A percentile compares a stretch with the other conserved stretches of the same genome.
phyloP scores from a whole-genome alignment of 495 filamentous ascomycete species.

The Penicillium simplicissimum region DNA sequence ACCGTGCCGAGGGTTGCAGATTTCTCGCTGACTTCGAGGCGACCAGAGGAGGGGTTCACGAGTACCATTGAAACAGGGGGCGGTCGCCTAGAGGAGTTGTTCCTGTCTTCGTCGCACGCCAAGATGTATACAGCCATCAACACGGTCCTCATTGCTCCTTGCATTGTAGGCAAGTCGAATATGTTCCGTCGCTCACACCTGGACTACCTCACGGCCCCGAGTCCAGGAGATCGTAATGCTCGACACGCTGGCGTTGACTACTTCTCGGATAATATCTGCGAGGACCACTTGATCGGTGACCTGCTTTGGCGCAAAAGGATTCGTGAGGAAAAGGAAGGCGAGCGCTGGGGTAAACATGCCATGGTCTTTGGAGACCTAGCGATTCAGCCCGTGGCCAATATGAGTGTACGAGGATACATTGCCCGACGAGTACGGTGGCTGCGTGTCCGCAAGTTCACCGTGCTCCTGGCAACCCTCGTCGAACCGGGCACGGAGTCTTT shows the following conservation, averaged over 20 bases:
- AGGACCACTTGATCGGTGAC: conserved; percentile 95
- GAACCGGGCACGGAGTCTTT: conserved; percentile 94
- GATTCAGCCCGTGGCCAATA: conserved; percentile 82
- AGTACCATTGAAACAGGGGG: conserved; percentile 54
- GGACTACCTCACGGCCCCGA: conserved; percentile 68
- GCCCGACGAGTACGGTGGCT: conserved; percentile 88
- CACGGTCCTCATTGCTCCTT: conserved; percentile 85
- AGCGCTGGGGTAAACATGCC: conserved; percentile 71
- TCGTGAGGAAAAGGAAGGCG: conserved; percentile 46
- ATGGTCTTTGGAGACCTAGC: conserved; percentile 83
- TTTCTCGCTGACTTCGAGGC: conserved; percentile 11
- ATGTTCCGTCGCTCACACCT: conserved; percentile 97
- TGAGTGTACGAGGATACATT: conserved; percentile 77
- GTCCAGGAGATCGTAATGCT: conserved; percentile 26
- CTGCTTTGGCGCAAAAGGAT: conserved; percentile 71
- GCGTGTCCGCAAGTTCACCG: conserved; percentile 91
- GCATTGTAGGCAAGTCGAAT: conserved; percentile 95
- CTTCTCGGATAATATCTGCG: conserved; percentile 95
- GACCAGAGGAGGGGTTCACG: conserved; percentile 26
- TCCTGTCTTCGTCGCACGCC: conserved; percentile 89
- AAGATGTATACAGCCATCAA: conserved; percentile 99
- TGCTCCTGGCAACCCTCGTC: conserved; percentile 83
- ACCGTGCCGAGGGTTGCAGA: conserved; percentile 5
- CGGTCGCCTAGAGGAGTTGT: conserved; percentile 89
- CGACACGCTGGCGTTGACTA: conserved; percentile 75